Percentiles rank a stretch among this genome's conserved stretches.
Evolutionary conservation across 441 rosid genomes (phyloP).

Genomic region (Corymbia citriodora): DNA sequence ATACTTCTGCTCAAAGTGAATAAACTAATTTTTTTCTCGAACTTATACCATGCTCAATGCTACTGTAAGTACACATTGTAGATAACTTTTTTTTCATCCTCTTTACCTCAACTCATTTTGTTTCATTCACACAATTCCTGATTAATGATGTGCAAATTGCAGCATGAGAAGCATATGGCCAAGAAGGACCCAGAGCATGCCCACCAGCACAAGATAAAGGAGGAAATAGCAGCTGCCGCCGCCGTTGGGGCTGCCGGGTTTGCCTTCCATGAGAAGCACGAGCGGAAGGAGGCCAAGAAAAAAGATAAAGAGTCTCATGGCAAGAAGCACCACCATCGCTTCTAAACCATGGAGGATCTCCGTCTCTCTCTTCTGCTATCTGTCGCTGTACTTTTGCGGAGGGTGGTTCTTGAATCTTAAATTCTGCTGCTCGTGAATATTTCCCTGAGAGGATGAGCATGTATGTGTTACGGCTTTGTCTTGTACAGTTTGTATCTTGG

Average conservation of each 20-base stretch:
- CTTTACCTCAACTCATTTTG: too few relatives aligned
- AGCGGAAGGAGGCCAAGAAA: constrained; percentile 37
- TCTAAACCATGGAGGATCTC: not conserved
- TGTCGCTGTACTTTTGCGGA: not conserved
- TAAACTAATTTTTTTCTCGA: too few relatives aligned
- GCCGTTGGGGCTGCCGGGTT: constrained; percentile 43
- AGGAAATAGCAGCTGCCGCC: constrained; percentile 34
- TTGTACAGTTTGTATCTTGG: not conserved
- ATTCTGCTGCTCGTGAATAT: not conserved
- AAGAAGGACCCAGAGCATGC: constrained; percentile 54
- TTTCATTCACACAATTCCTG: too few relatives aligned
- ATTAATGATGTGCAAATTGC: not conserved
- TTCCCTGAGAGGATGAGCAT: not conserved
- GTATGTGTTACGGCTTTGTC: not conserved
- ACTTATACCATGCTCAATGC: too few relatives aligned
- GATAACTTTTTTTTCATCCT: too few relatives aligned
- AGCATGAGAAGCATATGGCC: constrained; percentile 48
- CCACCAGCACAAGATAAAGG: constrained; percentile 45
- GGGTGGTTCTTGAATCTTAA: not conserved
- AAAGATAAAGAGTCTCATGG: constrained; percentile 35
- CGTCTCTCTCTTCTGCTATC: too few relatives aligned
- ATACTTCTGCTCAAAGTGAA: too few relatives aligned
- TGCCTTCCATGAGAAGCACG: constrained; percentile 48
- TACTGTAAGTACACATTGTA: too few relatives aligned
- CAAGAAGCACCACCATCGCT: constrained; percentile 47